phyloP scores from a whole-genome alignment of 495 filamentous ascomycete species.

The Aspergillus cavernicola region DNA sequence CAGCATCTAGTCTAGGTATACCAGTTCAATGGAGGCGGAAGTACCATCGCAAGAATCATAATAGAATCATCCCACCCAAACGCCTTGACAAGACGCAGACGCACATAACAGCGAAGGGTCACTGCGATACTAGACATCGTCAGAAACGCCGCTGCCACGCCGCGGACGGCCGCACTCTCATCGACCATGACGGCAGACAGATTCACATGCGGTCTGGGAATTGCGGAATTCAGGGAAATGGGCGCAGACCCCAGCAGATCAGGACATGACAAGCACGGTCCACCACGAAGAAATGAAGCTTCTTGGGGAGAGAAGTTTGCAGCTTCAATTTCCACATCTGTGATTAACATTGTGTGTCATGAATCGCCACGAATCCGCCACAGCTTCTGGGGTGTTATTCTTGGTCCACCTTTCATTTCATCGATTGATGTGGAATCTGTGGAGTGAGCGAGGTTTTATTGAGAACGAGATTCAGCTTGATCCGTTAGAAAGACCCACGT shows the following conservation, averaged over 20 bases:
- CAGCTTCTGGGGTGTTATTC: neutral
- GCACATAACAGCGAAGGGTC: conserved; percentile 11
- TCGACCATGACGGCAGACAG: conserved; percentile 3
- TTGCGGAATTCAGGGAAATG: neutral
- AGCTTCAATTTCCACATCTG: neutral
- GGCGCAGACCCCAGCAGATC: neutral
- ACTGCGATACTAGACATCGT: conserved; percentile 4
- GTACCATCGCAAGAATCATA: conserved; percentile 12
- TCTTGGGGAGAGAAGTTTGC: neutral
- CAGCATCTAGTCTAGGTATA: neutral
- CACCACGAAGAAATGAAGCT: neutral
- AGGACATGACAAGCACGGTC: neutral
- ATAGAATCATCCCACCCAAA: conserved; percentile 10
- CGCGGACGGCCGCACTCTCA: neutral
- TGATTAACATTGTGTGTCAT: neutral
- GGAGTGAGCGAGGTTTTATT: no score
- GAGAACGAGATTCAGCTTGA: neutral
- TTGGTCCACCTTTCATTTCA: neutral
- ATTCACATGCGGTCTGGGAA: neutral
- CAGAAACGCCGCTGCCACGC: conserved; percentile 5
- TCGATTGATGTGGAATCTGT: neutral
- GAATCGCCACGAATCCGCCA: neutral
- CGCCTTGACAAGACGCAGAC: conserved; percentile 7
- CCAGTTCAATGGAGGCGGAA: neutral
- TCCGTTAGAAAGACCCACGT: neutral